Evolutionary conservation across 495 filamentous ascomycete species (phyloP), one percentile per base, ranked within the genome.

Genomic region (Podospora anserina): DNA sequence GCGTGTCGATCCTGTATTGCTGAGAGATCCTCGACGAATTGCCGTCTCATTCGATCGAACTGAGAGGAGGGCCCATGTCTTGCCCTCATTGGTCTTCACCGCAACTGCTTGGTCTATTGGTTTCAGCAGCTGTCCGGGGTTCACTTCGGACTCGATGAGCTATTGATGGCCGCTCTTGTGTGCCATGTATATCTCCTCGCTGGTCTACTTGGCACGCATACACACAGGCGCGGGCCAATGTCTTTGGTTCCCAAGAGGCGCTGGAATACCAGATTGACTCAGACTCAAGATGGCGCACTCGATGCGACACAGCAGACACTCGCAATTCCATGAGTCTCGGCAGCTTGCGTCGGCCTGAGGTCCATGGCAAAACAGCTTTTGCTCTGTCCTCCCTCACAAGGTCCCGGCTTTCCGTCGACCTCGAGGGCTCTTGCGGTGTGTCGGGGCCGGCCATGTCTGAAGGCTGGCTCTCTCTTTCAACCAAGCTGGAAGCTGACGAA

Each of bases 261-360:
- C 54, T 62, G 75, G 72, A 71, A 70, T 70, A 78, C 76, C 68
- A 78, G 76, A 78, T 77, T 73, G 72, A 71, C 69, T 73, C 71
- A 71, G 66, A 71, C 68, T 71, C 69, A 66, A 75, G 75, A 77
- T 78, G 69, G 69, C 73, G 76, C 70, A 75, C 70, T 55, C 59
- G 32, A 63, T 32, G 72, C 63, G 62, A 61, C 74, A 78, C 74
- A 68, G 68, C 76, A 74, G 70, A 18, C 20, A 54, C 68, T 60
- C 65, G 66, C 68, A 71, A 74, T 71, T 63, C 64, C 66, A 64
- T 60, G 44, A 62, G 75, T 77, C 74, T 76, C 74, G 74, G 74
- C 59, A 71, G 61, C 65, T 62, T 30, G 67, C 74, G 53, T 69
- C 68, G 63, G 60, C 32, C 23, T 39, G 34, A 62, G 26, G 56